These are phyloP conservation scores for Aspergillus fumigatiaffinis DNA, from an alignment of 2,329 filamentous ascomycete genomes.

Conservation along the genomic window DNA sequence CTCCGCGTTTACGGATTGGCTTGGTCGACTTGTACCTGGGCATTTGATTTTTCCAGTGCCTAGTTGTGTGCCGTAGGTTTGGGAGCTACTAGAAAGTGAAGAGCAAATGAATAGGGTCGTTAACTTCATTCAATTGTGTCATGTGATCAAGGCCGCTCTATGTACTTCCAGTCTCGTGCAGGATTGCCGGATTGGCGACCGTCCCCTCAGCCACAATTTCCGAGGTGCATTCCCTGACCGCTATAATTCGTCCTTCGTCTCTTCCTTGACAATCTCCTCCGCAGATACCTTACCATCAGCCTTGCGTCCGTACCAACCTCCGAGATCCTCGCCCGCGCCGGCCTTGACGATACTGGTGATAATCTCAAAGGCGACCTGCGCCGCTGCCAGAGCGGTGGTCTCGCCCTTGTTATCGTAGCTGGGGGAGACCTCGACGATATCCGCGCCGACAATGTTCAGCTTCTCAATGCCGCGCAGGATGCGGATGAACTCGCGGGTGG, in stretches of 20 bases:
- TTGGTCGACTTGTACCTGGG: neutral
- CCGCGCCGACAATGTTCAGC: slow-evolving; percentile 81
- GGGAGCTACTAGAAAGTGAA: too few species aligned
- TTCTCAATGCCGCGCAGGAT: slow-evolving; percentile 77
- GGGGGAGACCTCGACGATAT: slow-evolving; percentile 84
- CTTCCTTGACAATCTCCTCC: slow-evolving; percentile 21
- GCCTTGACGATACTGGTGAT: slow-evolving; percentile 58
- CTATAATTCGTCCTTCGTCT: slow-evolving; percentile 28
- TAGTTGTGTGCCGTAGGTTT: neutral
- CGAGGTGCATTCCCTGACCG: slow-evolving; percentile 9
- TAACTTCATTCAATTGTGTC: neutral
- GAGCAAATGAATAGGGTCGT: neutral
- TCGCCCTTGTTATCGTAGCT: slow-evolving; percentile 78
- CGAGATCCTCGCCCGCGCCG: slow-evolving; percentile 36
- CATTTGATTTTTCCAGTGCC: neutral
- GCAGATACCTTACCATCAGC: slow-evolving; percentile 4
- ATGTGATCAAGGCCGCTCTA: neutral
- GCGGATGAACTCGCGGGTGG: slow-evolving; percentile 78
- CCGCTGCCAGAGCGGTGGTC: slow-evolving; percentile 75
- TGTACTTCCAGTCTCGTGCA: neutral
- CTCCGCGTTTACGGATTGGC: neutral
- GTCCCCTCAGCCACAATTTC: neutral
- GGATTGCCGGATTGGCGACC: neutral
- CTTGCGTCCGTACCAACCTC: slow-evolving; percentile 38
- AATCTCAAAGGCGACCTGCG: slow-evolving; percentile 83